phyloP scores from a whole-genome alignment of 371 early-diverging fungal species.

The Actinomortierella wolfii region DNA sequence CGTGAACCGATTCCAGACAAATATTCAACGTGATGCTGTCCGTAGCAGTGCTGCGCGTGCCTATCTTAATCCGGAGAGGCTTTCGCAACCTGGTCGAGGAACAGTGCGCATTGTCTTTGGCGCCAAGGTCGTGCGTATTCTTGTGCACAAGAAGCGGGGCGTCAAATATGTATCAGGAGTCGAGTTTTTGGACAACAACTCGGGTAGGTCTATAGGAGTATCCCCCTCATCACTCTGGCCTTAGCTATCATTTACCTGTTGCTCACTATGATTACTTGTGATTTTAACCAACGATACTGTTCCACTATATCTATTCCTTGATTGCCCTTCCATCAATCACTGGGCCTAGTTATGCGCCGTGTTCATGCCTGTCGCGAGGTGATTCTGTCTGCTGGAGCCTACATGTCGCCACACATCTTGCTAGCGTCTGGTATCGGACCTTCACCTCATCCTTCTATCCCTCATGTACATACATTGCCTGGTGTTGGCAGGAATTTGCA shows the following conservation, averaged over 20 bases:
- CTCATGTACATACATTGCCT: constrained; percentile 35
- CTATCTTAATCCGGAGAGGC: constrained; percentile 18
- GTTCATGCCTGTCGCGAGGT: constrained; percentile 23
- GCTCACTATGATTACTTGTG: background rate
- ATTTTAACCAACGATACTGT: background rate
- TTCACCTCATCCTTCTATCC: constrained; percentile 18
- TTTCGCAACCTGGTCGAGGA: constrained; percentile 17
- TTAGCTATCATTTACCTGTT: background rate
- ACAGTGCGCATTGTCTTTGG: constrained; percentile 34
- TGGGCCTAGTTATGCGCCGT: constrained; percentile 10
- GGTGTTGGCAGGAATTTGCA: constrained; percentile 49
- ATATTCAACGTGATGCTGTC: constrained; percentile 33
- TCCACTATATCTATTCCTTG: background rate
- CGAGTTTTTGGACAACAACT: constrained; percentile 32
- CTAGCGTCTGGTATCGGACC: constrained; percentile 37
- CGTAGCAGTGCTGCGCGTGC: constrained; percentile 29
- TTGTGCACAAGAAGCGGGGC: constrained; percentile 18
- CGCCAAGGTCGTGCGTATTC: constrained; percentile 14
- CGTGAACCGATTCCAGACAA: constrained; percentile 24
- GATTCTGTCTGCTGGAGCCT: constrained; percentile 28
- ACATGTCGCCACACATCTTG: constrained; percentile 29
- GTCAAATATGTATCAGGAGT: constrained; percentile 25
- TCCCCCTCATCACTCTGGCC: background rate
- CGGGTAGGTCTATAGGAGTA: constrained; percentile 3
- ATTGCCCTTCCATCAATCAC: too few species aligned